A percentile compares a stretch with the other conserved stretches of the same genome.
phyloP scores from a whole-genome alignment of 306 rosid species.

The Trifolium subterraneum region DNA sequence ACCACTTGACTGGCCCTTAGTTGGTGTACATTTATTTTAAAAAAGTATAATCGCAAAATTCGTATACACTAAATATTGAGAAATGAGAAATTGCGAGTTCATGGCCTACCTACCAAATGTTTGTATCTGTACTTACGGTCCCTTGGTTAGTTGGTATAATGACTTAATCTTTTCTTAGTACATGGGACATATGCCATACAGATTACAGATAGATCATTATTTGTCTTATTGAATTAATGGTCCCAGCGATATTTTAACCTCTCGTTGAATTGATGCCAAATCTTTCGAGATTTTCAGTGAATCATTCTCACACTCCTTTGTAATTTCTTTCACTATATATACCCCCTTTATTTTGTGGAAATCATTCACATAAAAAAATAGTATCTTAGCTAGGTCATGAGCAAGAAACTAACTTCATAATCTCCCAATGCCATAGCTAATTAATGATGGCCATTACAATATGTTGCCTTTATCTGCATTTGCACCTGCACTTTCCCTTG shows the following conservation, averaged over 20 bases:
- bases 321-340: constrained; percentile 21
- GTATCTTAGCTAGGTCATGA: neutral
- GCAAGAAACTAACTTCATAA: constrained; percentile 4
- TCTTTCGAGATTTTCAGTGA: neutral
- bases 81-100: no score
- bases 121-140: no score
- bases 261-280: constrained; percentile 11
- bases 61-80: no score
- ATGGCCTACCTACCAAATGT: no score
- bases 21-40: no score
- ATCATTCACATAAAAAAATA: constrained; percentile 3
- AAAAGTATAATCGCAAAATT: no score
- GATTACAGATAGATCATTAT: constrained; percentile 1
- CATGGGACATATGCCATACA: constrained; percentile 32
- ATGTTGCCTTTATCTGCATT: constrained; percentile 81
- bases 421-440: neutral
- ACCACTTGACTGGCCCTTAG: no score
- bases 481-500: constrained; percentile 84
- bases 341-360: neutral
- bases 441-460: constrained; percentile 28
- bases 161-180: neutral
- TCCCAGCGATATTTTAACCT: constrained; percentile 31
- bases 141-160: neutral
- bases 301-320: neutral
- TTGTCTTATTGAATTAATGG: constrained; percentile 19